Base-by-base conservation (phyloP, 345 rosid species). In the Ailanthus altissimus region DNA sequence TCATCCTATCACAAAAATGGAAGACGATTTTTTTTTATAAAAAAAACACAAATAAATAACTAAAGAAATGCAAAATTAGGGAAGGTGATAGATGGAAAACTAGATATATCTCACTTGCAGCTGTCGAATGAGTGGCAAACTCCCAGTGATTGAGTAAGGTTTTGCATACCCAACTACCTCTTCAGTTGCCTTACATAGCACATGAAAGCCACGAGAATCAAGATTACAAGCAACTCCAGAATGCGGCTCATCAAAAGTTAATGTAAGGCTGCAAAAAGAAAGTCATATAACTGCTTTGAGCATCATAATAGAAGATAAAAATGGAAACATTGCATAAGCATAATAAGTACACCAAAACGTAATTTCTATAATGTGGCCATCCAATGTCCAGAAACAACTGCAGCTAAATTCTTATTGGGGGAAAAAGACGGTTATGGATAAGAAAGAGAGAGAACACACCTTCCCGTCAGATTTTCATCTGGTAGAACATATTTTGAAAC, bases 141-240 rank as follows among this genome's bases (percentile, higher is more conserved):
- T 94, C 79, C 99, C 97, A 8, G 98, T 94, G 70, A 97, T 92
- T 0, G 99, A 92, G 90, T 88, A 97, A 68, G 99, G 99, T 80
- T 92, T 87, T 43, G 90, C 98, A 82, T 92, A 86, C 45, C 98
- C 98, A 45, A 97, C 97, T 45, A 85, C 97, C 76, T 90, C 92
- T 86, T 92, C 85, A 8, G 99, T 97, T 75, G 98, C 98, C 83
- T 94, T 89, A 83, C 92, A 91, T 72, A 94, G 78, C 61, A 91
- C 91, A 32, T 97, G 92, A 83, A 84, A 97, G 81, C 98, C 98
- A 16, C 82, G 89, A 69, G 99, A 97, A 71, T 92, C 89, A 42
- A 97, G 97, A 77, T 92, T 68, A 83, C 98, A 97, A 25, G 98
- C 99, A 85, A 94, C 97, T 79, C 99, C 98, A 72, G 94, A 79